Base-by-base conservation (phyloP, 1,139 yeast species). In the Candida sojae region DNA sequence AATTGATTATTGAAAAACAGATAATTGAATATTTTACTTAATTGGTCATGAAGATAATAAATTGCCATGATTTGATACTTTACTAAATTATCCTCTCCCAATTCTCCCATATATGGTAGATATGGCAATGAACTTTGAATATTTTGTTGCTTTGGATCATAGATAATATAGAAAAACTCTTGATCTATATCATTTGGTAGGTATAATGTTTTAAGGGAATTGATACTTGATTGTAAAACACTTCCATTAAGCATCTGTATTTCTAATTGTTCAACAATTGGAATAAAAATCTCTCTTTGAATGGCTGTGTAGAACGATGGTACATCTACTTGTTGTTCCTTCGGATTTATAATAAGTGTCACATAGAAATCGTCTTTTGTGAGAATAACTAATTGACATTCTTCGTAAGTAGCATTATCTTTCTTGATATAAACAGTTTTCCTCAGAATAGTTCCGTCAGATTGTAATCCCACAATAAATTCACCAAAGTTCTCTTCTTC, bases 121-220 rank as follows among this genome's bases (percentile, higher is more conserved):
- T 61, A 70, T 4, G 80, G 80, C 10, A 75, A 60, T 8, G 80
- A 75, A 4, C 77, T 63, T 47, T 71, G 70, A 44, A 71, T 57
- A 47, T 58, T 57, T 3, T 59, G 55, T 12, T 63, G 64, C 4
- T 48, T 47, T 5, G 55, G 51, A 50, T 73, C 75, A 47, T 62
- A 70, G 5, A 71, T 63, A 3, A 73, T 62, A 53, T 66, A 73
- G 54, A 73, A 74, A 52, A 75, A 75, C 36, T 71, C 75, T 40
- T 60, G 59, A 48, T 71, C 75, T 4, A 67, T 46, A 5, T 61
- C 67, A 17, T 44, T 51, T 2, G 48, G 45, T 28, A 48, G 46
- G 41, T 61, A 61, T 11, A 68, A 48, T 8, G 72, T 64, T 42
- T 52, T 57, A n/a, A 73, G 54, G 0, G 77, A 71, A 6, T 64